phyloP scores from a whole-genome alignment of 805 yeast genomes.

The Starmerella potacharoeniae region DNA sequence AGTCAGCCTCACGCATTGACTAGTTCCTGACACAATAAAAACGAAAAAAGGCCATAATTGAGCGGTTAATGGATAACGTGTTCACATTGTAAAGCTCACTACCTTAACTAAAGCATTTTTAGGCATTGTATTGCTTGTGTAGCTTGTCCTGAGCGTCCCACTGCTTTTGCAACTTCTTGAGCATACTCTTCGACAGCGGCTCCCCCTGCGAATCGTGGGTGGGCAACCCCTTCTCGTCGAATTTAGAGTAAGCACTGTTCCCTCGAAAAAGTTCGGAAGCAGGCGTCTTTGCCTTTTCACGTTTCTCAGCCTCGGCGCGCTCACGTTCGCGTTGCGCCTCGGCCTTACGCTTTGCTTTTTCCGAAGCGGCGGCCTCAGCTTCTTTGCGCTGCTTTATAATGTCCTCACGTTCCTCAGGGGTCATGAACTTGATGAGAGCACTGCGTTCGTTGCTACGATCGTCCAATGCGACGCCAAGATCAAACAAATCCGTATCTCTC shows the following conservation, averaged over 20 bases:
- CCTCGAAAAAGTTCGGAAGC: slow-evolving; percentile 59
- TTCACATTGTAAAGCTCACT: no score
- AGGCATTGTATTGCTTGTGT: slow-evolving; percentile 46
- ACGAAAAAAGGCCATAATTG: not conserved
- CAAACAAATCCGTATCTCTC: slow-evolving; percentile 59
- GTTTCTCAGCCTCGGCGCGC: slow-evolving; percentile 43
- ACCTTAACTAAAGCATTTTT: not conserved
- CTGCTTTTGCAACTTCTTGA: slow-evolving; percentile 70
- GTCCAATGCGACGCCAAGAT: slow-evolving; percentile 73
- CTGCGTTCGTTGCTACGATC: slow-evolving; percentile 68
- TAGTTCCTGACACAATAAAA: no score
- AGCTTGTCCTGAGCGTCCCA: slow-evolving; percentile 73
- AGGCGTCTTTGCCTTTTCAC: slow-evolving; percentile 58
- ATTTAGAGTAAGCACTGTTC: slow-evolving; percentile 44
- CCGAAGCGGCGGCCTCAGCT: slow-evolving; percentile 43
- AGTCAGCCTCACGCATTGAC: no score
- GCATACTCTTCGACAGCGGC: slow-evolving; percentile 64
- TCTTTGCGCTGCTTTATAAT: slow-evolving; percentile 46
- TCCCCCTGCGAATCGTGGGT: slow-evolving; percentile 63
- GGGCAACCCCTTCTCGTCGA: slow-evolving; percentile 84
- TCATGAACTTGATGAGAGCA: slow-evolving; percentile 77
- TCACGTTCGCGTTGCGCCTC: slow-evolving; percentile 22
- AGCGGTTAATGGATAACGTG: no score
- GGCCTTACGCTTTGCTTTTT: slow-evolving; percentile 47
- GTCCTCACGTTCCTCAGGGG: slow-evolving; percentile 55